Conservation (phyloP, 2,329 filamentous ascomycete species). For the Coniella lustricola region DNA sequence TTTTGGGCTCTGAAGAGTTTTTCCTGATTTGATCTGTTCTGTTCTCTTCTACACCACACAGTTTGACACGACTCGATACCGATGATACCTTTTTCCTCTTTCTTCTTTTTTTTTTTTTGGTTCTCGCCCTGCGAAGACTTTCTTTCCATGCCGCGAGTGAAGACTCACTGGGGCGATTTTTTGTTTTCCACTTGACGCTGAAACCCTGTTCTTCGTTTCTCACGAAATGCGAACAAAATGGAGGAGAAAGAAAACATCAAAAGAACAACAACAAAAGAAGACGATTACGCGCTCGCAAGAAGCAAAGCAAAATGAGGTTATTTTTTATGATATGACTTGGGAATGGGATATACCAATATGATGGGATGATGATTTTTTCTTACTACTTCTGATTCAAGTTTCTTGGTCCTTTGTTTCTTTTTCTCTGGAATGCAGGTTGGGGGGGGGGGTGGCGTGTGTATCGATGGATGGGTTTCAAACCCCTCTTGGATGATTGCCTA, state of each 20-base stretch:
- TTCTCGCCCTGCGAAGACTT: background rate
- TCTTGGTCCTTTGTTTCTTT: too few relatives aligned
- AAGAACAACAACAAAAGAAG: background rate
- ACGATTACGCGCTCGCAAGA: slow-evolving; percentile 11
- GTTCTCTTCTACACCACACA: slow-evolving; percentile 12
- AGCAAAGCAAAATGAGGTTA: too few relatives aligned
- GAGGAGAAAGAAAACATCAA: too few relatives aligned
- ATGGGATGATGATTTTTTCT: background rate
- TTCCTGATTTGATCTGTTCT: background rate
- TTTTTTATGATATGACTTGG: background rate
- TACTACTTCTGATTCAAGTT: too few relatives aligned
- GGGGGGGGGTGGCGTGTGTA: too few relatives aligned
- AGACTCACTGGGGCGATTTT: too few relatives aligned
- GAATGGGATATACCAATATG: background rate
- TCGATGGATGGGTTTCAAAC: too few relatives aligned
- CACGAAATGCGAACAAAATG: too few relatives aligned
- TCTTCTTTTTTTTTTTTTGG: background rate
- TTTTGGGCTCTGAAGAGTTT: background rate
- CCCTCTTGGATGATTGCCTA: too few relatives aligned
- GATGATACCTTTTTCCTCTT: slow-evolving; percentile 16
- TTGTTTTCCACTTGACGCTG: background rate
- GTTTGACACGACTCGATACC: slow-evolving; percentile 14
- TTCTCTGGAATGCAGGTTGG: too few relatives aligned
- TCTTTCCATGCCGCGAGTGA: too few relatives aligned
- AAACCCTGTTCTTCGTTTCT: too few relatives aligned